Percentiles rank a stretch among this genome's conserved stretches.
Evolutionary conservation across 2,329 filamentous ascomycete species (phyloP).

Genomic region (Capronia epimyces): DNA sequence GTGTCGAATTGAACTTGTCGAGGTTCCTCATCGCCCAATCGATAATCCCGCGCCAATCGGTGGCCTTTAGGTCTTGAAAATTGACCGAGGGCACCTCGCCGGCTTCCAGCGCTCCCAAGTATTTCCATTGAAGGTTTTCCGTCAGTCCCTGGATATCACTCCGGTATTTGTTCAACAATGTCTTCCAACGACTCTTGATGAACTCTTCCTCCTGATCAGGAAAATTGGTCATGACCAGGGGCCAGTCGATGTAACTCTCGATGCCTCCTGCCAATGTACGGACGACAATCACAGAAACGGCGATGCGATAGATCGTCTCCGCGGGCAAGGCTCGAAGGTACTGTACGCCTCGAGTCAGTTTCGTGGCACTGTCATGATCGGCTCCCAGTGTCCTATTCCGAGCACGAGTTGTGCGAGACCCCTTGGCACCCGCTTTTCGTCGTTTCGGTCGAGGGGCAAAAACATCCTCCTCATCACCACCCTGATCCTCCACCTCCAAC

Average conservation of each 20-base stretch:
- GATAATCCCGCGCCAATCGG: slow-evolving; percentile 45
- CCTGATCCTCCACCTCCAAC: neutral
- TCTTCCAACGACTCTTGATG: slow-evolving; percentile 38
- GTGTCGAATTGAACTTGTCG: slow-evolving; percentile 36
- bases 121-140: slow-evolving; percentile 44
- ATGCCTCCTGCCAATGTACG: slow-evolving; percentile 43
- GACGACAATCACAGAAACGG: slow-evolving; percentile 42
- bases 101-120: slow-evolving; percentile 42
- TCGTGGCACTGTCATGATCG: neutral
- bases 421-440: slow-evolving; percentile 2
- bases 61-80: slow-evolving; percentile 40
- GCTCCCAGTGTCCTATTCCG: neutral
- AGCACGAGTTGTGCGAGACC: neutral
- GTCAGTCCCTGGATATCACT: slow-evolving; percentile 42
- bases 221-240: slow-evolving; percentile 40
- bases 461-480: slow-evolving; percentile 6
- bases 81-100: slow-evolving; percentile 42
- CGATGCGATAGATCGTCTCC: slow-evolving; percentile 33
- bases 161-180: slow-evolving; percentile 36
- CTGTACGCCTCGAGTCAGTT: slow-evolving; percentile 5
- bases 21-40: slow-evolving; percentile 44
- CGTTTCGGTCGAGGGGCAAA: slow-evolving; percentile 14
- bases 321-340: slow-evolving; percentile 16
- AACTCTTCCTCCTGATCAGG: slow-evolving; percentile 37
- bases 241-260: slow-evolving; percentile 43